Base-by-base conservation (phyloP, 176 grass and related monocot genomes). In the Triticum timopheevii region DNA sequence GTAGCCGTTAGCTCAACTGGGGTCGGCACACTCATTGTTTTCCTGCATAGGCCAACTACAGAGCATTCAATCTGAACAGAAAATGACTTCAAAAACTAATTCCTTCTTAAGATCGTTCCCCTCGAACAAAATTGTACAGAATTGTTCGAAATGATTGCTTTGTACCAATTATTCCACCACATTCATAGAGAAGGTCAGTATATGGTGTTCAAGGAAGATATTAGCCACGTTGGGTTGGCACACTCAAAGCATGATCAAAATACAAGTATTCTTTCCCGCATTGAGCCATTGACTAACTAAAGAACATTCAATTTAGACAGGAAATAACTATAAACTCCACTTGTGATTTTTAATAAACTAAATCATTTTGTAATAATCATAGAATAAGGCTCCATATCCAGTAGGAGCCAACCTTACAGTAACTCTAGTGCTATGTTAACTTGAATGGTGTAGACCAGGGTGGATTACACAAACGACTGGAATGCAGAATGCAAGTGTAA, bases 401-500 rank as follows among this genome's bases (percentile, higher is more conserved):
- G 19, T 84, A 84, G 19, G 19, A 84, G 61, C n/a, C 27, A 65
- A 52, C 8, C 19, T 52, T 77, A 85, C 35, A 34, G 56, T 22
- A 59, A 8, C 56, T 59, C 56, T 59, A 59, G 56, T 59, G 20
- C 20, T 52, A 67, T 36, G n/a, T 50, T 47, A 47, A 65, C 71
- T 47, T 84, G 38, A 73, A 63, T 49, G 39, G 11, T 30, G 52
- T 39, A 75, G 35, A 84, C 44, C 15, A 76, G 27, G 82, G 38
- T 45, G 20, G 27, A 49, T 49, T 47, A 61, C 19, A 45, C 65
- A 13, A 25, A 25, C 69, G 45, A 70, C 30, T 70, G 52, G 13
- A 36, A 70, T 70, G 68, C 65, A 82, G 15, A 70, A 82, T 50
- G 65, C 27, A 76, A 36, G 12, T 76, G 25, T 65, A 19, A 76